A percentile compares a stretch with the other conserved stretches of the same genome.
Conservation (phyloP, 2,329 filamentous ascomycete genomes). For the Hymenoscyphus fructigenus region DNA sequence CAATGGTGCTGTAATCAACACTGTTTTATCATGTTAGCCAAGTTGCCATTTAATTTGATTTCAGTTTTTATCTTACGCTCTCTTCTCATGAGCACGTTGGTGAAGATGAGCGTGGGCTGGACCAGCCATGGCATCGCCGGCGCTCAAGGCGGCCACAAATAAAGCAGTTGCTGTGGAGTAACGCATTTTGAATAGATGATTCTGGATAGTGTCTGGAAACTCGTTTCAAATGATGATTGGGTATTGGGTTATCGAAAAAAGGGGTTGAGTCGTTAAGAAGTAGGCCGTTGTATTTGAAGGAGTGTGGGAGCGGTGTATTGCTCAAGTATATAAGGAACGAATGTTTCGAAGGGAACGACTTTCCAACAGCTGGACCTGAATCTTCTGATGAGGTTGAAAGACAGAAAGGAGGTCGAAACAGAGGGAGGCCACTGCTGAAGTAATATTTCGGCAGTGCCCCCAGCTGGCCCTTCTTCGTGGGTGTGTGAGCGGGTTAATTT, state of each 20-base stretch:
- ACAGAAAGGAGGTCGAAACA: constrained; percentile 14
- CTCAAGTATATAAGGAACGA: constrained; percentile 30
- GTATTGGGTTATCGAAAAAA: constrained; percentile 3
- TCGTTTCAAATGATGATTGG: constrained; percentile 7
- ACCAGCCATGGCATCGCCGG: constrained; percentile 34
- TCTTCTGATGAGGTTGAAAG: constrained; percentile 21
- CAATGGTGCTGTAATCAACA: constrained; percentile 18
- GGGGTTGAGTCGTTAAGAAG: constrained; percentile 20
- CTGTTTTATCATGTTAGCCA: not conserved
- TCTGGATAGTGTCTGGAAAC: constrained; percentile 14
- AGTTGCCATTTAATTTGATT: not conserved
- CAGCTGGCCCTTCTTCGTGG: not conserved
- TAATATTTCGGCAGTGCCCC: constrained; percentile 8
- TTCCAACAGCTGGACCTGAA: constrained; percentile 28
- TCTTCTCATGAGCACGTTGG: constrained; percentile 33
- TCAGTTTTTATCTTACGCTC: constrained; percentile 29
- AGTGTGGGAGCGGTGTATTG: constrained; percentile 35
- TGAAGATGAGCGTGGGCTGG: constrained; percentile 34
- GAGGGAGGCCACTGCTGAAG: constrained; percentile 15
- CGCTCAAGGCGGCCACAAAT: constrained; percentile 32
- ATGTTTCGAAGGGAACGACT: constrained; percentile 29
- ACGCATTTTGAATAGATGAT: constrained; percentile 30
- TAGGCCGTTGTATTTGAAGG: constrained; percentile 30
- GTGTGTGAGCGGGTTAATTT: constrained; percentile 22
- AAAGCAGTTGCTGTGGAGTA: constrained; percentile 31